A percentile compares a stretch with the other conserved stretches of the same genome.
Conservation (phyloP, 768 basidiomycete genomes). For the Lactarius trivialis region DNA sequence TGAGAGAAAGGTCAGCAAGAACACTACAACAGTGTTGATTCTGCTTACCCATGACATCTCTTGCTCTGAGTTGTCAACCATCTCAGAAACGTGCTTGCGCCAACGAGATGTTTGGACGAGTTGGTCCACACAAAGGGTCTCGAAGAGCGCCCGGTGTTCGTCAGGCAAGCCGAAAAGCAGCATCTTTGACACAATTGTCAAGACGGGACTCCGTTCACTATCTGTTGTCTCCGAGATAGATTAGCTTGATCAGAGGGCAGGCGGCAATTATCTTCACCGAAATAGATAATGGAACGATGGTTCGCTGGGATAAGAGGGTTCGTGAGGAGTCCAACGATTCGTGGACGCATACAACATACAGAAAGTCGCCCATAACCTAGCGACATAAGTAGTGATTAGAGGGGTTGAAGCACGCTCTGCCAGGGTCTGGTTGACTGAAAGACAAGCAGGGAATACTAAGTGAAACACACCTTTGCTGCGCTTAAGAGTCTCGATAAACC, state of each 20-base stretch:
- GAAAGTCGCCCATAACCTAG: neutral
- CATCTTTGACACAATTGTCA: neutral
- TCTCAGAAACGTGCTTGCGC: conserved; percentile 8
- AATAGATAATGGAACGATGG: neutral
- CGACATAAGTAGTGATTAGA: neutral
- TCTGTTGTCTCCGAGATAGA: neutral
- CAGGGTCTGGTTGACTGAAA: neutral
- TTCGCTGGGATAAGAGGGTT: neutral
- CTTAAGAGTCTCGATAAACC: neutral
- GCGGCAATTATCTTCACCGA: neutral
- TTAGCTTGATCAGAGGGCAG: neutral
- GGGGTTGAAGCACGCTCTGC: neutral
- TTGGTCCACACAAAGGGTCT: conserved; percentile 5
- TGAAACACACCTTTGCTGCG: neutral
- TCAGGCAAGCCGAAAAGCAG: conserved; percentile 3
- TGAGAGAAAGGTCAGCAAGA: neutral
- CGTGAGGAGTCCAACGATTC: neutral
- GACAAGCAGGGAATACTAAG: neutral
- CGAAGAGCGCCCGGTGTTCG: neutral
- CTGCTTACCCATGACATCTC: neutral
- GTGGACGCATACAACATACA: neutral
- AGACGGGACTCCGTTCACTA: neutral
- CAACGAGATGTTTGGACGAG: conserved; percentile 2
- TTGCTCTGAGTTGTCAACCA: neutral
- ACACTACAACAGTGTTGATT: neutral